A percentile compares a stretch with the other conserved stretches of the same genome.
phyloP scores from a whole-genome alignment of 345 rosid genomes.

The Eucalyptus erythrocorys region DNA sequence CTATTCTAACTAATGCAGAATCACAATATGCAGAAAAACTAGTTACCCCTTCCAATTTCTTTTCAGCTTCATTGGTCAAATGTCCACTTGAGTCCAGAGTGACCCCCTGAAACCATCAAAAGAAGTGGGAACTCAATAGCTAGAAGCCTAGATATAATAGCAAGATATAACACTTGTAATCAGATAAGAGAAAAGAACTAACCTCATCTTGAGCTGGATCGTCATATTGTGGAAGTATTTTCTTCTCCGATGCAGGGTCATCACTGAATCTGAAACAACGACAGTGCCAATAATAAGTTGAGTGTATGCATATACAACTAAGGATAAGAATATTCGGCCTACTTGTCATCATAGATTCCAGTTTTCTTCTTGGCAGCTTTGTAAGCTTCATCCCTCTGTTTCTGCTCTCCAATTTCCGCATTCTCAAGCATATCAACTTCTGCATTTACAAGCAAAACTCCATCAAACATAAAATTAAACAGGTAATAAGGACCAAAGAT shows the following conservation, averaged over 20 bases:
- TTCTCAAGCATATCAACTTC: slow-evolving; percentile 97
- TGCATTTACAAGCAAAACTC: slow-evolving; percentile 30
- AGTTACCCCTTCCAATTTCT: slow-evolving; percentile 79
- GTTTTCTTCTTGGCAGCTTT: slow-evolving; percentile 83
- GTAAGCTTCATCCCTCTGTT: slow-evolving; percentile 80
- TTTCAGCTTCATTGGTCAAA: slow-evolving; percentile 88
- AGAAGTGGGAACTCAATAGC: neutral
- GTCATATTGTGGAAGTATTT: slow-evolving; percentile 93
- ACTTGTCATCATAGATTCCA: slow-evolving; percentile 82
- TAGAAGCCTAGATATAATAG: no score
- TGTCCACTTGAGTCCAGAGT: slow-evolving; percentile 70
- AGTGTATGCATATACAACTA: neutral
- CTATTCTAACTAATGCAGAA: neutral
- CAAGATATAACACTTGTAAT: neutral
- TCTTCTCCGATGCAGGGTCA: slow-evolving; percentile 61
- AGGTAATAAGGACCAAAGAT: neutral
- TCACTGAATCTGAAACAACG: slow-evolving; percentile 60
- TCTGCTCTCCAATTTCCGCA: slow-evolving; percentile 97
- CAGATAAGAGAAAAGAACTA: neutral
- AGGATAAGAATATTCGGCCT: slow-evolving; percentile 2
- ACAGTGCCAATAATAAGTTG: neutral
- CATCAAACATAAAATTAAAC: neutral
- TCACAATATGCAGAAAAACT: neutral
- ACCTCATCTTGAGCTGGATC: slow-evolving; percentile 72
- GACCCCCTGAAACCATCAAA: slow-evolving; percentile 42